Evolutionary conservation across 805 yeast species (phyloP).

Genomic region (Candida nonsorbophila): DNA sequence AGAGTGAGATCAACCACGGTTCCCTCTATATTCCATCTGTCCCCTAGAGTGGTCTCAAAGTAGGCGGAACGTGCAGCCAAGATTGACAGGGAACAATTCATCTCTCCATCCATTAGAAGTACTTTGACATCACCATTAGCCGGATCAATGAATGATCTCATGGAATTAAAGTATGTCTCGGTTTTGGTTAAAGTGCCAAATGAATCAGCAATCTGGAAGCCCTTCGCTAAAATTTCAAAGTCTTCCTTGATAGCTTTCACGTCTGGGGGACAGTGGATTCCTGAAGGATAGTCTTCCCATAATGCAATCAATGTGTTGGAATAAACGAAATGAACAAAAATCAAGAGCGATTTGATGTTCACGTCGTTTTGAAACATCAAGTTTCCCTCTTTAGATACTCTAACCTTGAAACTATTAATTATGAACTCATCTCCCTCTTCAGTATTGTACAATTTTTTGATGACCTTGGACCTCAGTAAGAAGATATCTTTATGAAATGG

Average conservation of each 20-base stretch:
- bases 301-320: constrained; percentile 40
- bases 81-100: constrained; percentile 45
- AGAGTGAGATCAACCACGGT: constrained; percentile 38
- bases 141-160: constrained; percentile 6
- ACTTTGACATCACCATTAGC: constrained; percentile 41
- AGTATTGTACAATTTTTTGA: constrained; percentile 16
- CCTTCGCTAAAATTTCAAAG: constrained; percentile 18
- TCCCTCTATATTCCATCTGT: constrained; percentile 42
- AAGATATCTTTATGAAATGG: constrained; percentile 34
- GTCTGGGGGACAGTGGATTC: constrained; percentile 21
- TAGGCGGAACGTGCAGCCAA: constrained; percentile 55
- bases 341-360: constrained; percentile 33
- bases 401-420: constrained; percentile 19
- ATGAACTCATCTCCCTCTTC: constrained; percentile 15
- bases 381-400: constrained; percentile 7
- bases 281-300: constrained; percentile 38
- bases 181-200: constrained; percentile 19
- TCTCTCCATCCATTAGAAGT: constrained; percentile 41
- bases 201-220: constrained; percentile 17
- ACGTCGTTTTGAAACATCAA: constrained; percentile 17
- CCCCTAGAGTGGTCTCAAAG: constrained; percentile 55
- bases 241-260: constrained; percentile 21
- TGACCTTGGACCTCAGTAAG: constrained; percentile 22
- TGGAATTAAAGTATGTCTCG: constrained; percentile 10
- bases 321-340: constrained; percentile 42